These are phyloP conservation scores for Phytopythium litorale DNA, from an alignment of 352 stramenopile genomes.

Conservation along the genomic window DNA sequence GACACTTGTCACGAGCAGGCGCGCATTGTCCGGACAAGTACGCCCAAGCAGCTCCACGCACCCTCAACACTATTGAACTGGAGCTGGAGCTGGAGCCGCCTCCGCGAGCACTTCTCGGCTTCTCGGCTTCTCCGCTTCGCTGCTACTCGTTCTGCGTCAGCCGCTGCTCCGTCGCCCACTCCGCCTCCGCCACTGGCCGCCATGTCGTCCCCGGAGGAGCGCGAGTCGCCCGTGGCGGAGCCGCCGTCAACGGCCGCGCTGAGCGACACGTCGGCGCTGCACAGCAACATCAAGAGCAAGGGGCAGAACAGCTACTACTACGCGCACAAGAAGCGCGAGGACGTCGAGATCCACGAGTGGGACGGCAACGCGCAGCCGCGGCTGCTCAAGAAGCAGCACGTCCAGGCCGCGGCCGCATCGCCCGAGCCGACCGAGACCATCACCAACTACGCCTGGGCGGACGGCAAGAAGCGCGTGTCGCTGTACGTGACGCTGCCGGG, in stretches of 20 bases:
- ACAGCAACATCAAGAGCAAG: slow-evolving; percentile 81
- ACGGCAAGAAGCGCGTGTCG: slow-evolving; percentile 76
- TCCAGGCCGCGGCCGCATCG: slow-evolving; percentile 21
- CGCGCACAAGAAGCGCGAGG: slow-evolving; percentile 78
- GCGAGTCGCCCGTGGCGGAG: slow-evolving; percentile 5
- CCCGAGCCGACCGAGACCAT: slow-evolving; percentile 49
- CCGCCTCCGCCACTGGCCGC: background rate
- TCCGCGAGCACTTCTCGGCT: too few relatives aligned
- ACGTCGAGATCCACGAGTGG: slow-evolving; percentile 80
- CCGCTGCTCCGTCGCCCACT: background rate
- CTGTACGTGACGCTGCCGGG: slow-evolving; percentile 69
- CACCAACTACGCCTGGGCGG: slow-evolving; percentile 77
- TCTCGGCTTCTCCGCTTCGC: background rate
- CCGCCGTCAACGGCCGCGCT: background rate
- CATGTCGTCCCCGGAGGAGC: slow-evolving; percentile 5
- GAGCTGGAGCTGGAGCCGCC: too few relatives aligned
- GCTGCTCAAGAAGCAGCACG: slow-evolving; percentile 59
- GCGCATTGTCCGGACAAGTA: too few relatives aligned
- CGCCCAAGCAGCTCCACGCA: too few relatives aligned
- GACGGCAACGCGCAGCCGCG: slow-evolving; percentile 73
- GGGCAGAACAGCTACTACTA: slow-evolving; percentile 88
- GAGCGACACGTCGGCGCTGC: slow-evolving; percentile 49
- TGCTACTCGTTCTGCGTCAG: too few relatives aligned
- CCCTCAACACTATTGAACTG: too few relatives aligned
- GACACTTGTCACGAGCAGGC: background rate